A percentile compares a stretch with the other conserved stretches of the same genome.
Conservation (phyloP, 1,284 basidiomycete genomes). For the Microbotryum saponariae region DNA sequence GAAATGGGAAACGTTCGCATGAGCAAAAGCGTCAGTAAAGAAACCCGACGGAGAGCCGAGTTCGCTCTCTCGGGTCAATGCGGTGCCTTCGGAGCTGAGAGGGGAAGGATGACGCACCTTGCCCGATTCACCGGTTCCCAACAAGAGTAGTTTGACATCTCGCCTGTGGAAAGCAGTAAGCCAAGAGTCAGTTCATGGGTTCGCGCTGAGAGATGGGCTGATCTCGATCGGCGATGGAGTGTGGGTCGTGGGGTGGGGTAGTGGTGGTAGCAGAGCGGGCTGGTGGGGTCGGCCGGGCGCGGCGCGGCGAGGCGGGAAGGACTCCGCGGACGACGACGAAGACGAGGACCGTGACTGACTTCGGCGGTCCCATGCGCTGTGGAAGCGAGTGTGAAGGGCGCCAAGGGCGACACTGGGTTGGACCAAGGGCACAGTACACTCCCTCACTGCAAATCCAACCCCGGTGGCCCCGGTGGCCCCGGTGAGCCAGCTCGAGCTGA, state of each 20-base stretch:
- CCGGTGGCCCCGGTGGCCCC: too few species aligned
- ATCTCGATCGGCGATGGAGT: not conserved
- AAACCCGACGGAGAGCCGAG: not conserved
- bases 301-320: too few species aligned
- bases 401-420: too few species aligned
- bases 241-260: not conserved
- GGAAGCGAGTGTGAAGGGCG: too few species aligned
- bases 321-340: too few species aligned
- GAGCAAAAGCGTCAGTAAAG: not conserved
- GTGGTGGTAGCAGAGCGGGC: not conserved
- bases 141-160: slow-evolving; percentile 28
- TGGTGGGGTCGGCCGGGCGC: not conserved
- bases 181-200: not conserved
- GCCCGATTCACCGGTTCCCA: slow-evolving; percentile 26
- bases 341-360: too few species aligned
- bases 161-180: slow-evolving; percentile 11
- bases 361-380: too few species aligned
- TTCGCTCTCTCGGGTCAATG: too few species aligned
- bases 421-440: too few species aligned
- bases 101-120: slow-evolving; percentile 11
- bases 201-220: not conserved
- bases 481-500: too few species aligned
- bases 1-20: not conserved
- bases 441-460: too few species aligned
- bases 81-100: not conserved